Evolutionary conservation across 306 rosid species (phyloP), one percentile per base, ranked within the genome.

Genomic region (Rosa lucieae): DNA sequence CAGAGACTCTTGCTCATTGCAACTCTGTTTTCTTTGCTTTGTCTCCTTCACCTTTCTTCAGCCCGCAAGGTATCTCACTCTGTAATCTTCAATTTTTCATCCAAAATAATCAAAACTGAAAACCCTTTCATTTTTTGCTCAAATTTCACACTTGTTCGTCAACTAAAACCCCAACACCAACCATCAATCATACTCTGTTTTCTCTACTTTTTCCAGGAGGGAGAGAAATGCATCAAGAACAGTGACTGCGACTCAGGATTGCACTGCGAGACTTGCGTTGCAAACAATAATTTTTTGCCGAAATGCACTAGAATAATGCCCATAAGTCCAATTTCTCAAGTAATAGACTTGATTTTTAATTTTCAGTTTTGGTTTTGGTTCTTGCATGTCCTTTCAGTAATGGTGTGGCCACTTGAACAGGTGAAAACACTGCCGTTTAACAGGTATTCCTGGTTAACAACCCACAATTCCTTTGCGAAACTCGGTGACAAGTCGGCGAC

Each of bases 181-280:
- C 59, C 8, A 23, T 12, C 17, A 62, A 40, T 3, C 5, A 20
- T 3, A 42, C 73, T 48, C 66, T 73, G 70, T 65, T 67, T 18
- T 65, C 44, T 76, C 73, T 76, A 59, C 37, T n/a, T 21, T 14
- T 65, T 85, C 8, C 89, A 94, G 99, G 89, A 87, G 78, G 97
- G 92, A 8, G 78, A 85, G 71, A 73, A 85, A 56, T 95, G 99
- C 73, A 43, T 83, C 26, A 79, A 80, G 48, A 73, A 90, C 77
- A 69, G 80, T 6, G 85, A 87, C 85, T 95, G 99, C 69, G 80
- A 84, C 79, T 73, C 89, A 0, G 97, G 97, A 9, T 82, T 92
- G 76, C 99, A 95, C 79, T 95, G 99, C 79, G 92, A 95, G 59
- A 84, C 99, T 4, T 95, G 99, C 63, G n/a, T 89, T 4, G 90